phyloP scores from a whole-genome alignment of 163 green algal genomes.

The Trebouxia gelatinosa region DNA sequence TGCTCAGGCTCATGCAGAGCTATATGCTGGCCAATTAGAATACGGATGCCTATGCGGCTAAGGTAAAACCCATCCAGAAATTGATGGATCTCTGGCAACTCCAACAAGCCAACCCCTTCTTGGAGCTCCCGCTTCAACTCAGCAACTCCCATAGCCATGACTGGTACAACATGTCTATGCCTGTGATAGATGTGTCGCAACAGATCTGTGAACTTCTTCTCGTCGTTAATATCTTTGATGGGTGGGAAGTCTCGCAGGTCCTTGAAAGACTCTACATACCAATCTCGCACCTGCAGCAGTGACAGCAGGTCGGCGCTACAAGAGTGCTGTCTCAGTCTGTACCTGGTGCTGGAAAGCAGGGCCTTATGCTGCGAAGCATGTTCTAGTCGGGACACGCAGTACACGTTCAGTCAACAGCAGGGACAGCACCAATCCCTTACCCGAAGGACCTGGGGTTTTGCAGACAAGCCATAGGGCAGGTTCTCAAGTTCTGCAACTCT shows the following conservation, averaged over 20 bases:
- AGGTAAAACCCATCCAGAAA: conserved; percentile 99
- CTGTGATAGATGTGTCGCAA: conserved; percentile 69
- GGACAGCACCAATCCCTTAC: conserved; percentile 45
- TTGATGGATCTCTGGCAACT: conserved; percentile 91
- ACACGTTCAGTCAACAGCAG: too few relatives aligned
- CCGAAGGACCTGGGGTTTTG: conserved; percentile 82
- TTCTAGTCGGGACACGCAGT: too few relatives aligned
- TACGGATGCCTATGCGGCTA: conserved; percentile 97
- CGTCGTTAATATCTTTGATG: conserved; percentile 75
- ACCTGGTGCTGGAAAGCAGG: too few relatives aligned
- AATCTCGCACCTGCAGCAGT: conserved; percentile 77
- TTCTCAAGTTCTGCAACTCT: conserved; percentile 96
- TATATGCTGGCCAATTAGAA: conserved; percentile 97
- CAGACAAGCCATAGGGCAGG: conserved; percentile 84
- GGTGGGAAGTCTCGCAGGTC: conserved; percentile 83
- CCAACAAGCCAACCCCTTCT: conserved; percentile 46
- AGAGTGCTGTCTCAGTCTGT: too few relatives aligned
- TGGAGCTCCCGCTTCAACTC: conserved; percentile 65
- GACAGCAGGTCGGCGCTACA: neutral
- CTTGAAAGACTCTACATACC: conserved; percentile 97
- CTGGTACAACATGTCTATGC: conserved; percentile 89
- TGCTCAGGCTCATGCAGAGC: conserved; percentile 86
- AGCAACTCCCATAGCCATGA: conserved; percentile 87
- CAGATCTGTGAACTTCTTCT: conserved; percentile 86
- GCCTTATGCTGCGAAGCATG: too few relatives aligned